Evolutionary conservation across 2,329 filamentous ascomycete genomes (phyloP).

Genomic region (Ramularia endophylla): DNA sequence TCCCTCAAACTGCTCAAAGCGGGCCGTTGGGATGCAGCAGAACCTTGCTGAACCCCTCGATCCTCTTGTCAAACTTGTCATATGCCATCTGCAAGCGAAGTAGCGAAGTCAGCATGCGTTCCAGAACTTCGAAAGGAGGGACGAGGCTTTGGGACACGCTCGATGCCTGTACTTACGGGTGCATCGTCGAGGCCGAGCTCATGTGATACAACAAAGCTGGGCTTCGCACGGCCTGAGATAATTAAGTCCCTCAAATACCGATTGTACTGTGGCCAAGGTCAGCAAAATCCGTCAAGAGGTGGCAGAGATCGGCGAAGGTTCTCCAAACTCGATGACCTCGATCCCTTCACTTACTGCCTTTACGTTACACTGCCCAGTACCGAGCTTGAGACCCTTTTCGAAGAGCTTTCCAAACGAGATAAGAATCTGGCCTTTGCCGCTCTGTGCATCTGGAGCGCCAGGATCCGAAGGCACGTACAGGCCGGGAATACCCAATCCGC

Average conservation of each 20-base stretch:
- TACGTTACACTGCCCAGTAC: constrained; percentile 61
- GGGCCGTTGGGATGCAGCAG: constrained; percentile 59
- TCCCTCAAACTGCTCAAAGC: constrained; percentile 9
- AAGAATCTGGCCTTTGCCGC: constrained; percentile 58
- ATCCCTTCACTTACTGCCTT: constrained; percentile 33
- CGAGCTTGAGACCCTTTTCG: constrained; percentile 57
- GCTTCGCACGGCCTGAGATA: constrained; percentile 58
- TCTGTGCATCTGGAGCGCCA: constrained; percentile 55
- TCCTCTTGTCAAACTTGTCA: constrained; percentile 59
- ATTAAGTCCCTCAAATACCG: constrained; percentile 61
- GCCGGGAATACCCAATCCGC: constrained; percentile 54
- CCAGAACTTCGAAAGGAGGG: no score
- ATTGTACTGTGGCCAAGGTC: no score
- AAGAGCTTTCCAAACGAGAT: constrained; percentile 63
- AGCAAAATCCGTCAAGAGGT: no score
- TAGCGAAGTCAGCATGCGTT: background rate
- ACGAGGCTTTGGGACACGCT: no score
- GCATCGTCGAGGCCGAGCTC: constrained; percentile 59
- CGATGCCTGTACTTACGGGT: constrained; percentile 34
- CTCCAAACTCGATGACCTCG: no score
- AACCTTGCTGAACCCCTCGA: constrained; percentile 64
- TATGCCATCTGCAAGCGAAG: no score
- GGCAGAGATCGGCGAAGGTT: no score
- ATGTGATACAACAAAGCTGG: constrained; percentile 61
- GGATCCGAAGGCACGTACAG: constrained; percentile 48